Evolutionary conservation across 352 stramenopile genomes (phyloP), one percentile per base, ranked within the genome.

Genomic region (Phytopythium mirpurense): DNA sequence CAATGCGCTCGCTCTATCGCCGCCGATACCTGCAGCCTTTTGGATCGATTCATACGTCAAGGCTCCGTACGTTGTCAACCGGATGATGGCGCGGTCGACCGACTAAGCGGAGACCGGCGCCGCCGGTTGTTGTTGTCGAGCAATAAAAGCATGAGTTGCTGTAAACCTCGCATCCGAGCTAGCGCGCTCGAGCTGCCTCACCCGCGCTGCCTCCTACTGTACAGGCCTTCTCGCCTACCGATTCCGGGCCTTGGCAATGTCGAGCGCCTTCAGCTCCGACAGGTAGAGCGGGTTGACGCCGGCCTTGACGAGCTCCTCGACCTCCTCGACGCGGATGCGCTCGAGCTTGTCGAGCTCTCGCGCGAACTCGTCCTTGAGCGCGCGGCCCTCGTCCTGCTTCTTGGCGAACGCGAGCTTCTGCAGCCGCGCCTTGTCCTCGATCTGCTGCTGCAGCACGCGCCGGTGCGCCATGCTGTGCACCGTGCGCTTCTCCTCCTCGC

Each of bases 261-360:
- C 90, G 41, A 96, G 64, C 9, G 74, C 84, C 47, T 90, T 90
- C 78, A 97, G 97, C 72, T 98, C 92, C 10, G 78, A 82, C 32
- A 97, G 73, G 60, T 98, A 98, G 19, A 88, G 67, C 27, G 90
- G 83, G 55, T 97, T 95, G 56, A 97, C 86, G 27, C 90, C 90
- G 42, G 88, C 82, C 50, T 79, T 56, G 43, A 89, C 82, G 31
- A 98, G 78, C 45, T 96, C 83, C 0, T 78, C 55, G 8, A 97
- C 83, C 62, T 97, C 89, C 62, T 95, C 83, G 46, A 96, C 69
- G 18, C 90, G 78, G 58, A 97, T 90, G 19, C 63, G 71, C 57
- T 97, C 87, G 42, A 98, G 61, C 59, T 96, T 96, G 14, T 70
- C 74, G 51, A 94, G 68, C 54, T 98, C 92, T 6, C 68, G 46